Evolutionary conservation across 2,329 filamentous ascomycete species (phyloP), one percentile per base, ranked within the genome.

Genomic region (Myriosclerotinia curreyana): DNA sequence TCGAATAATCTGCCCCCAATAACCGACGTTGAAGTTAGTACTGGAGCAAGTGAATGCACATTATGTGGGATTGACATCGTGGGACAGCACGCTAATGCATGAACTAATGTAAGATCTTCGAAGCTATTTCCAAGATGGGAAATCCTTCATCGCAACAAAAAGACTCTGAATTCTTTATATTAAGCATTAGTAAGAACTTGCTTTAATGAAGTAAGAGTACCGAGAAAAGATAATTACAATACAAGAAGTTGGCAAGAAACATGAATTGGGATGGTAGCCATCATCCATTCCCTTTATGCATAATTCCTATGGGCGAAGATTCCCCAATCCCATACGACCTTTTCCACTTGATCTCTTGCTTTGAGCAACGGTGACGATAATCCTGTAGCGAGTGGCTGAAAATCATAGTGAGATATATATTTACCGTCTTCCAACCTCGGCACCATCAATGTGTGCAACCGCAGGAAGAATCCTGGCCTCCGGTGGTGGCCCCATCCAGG

Each of bases 401-500:
- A 2, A 0, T 8, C 1, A 38, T 25, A 59, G 44, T 25, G 31
- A 17, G 9, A 1, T 17, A 8, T 22, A 17, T 14, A 34, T 2
- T n/a, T 8, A 4, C 28, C 15, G 20, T 17, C 28, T 14, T 25
- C 28, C 6, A 28, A 12, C 5, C n/a, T 58, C 54, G 4, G 3
- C 11, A 25, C 42, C 54, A 17, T n/a, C 54, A 12, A 22, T 4
- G 36, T 58, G 17, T n/a, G 22, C 42, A 5, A 22, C 2, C 15
- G 28, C n/a, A n/a, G 28, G 20, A 25, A 15, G 28, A 25, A 36
- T 36, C 38, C 15, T 28, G 36, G 11, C 28, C 5, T 20, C 28
- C 28, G 28, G 14, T 59, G 31, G 15, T 25, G 55, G 55, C 25
- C 55, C 42, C 55, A 59, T 59, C 55, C 55, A 59, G 17, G 42